phyloP scores from a whole-genome alignment of 345 rosid species.

The Citrus trifoliata region DNA sequence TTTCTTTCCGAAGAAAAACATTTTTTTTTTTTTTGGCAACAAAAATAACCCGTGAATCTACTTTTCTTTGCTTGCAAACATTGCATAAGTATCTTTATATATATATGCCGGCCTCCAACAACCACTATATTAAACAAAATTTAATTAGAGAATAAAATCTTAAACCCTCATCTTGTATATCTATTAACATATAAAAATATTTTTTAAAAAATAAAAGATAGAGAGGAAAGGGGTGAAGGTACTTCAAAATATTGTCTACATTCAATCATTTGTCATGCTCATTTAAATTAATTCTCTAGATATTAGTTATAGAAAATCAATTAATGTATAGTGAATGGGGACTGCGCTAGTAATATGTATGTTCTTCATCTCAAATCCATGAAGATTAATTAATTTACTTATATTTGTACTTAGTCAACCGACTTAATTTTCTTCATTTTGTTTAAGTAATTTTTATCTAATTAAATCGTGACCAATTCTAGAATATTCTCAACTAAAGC shows the following conservation, averaged over 20 bases:
- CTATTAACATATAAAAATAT: not conserved
- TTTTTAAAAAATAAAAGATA: not conserved
- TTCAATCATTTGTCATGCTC: conserved; percentile 21
- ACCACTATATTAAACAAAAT: conserved; percentile 17
- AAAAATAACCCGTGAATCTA: conserved; percentile 3
- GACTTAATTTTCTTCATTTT: not conserved
- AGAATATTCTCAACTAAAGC: not conserved
- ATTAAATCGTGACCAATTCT: not conserved
- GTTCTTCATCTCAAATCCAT: conserved; percentile 5
- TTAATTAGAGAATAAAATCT: conserved; percentile 26
- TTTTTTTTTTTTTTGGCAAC: not conserved
- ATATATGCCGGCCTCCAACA: conserved; percentile 24
- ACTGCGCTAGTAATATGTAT: not conserved
- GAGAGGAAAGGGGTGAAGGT: not conserved
- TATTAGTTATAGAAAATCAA: not conserved
- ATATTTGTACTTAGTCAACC: not conserved
- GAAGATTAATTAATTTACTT: not conserved
- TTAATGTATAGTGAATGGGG: not conserved
- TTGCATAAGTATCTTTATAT: conserved; percentile 4
- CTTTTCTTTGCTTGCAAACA: conserved; percentile 20
- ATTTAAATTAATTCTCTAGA: not conserved
- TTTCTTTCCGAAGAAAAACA: not conserved
- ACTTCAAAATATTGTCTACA: conserved; percentile 7
- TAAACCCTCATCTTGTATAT: conserved; percentile 7
- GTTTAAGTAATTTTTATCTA: not conserved